Percentiles rank a stretch among this genome's conserved stretches.
phyloP scores from a whole-genome alignment of 2,329 filamentous ascomycete species.

The Colletotrichum noveboracense region DNA sequence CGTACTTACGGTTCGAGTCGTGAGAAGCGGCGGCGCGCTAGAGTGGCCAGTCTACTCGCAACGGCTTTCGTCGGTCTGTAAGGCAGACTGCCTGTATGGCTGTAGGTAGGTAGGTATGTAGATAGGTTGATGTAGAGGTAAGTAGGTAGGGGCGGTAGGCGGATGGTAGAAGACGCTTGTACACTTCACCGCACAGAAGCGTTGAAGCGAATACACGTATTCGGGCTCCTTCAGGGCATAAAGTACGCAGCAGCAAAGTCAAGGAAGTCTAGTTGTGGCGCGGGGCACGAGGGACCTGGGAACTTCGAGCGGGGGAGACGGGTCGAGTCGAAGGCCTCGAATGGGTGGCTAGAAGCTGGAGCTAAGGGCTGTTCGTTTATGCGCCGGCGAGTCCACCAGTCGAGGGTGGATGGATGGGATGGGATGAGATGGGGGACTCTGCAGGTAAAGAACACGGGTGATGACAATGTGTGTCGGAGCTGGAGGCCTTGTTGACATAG shows the following conservation, averaged over 20 bases:
- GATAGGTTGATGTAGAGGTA: background rate
- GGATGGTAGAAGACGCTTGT: background rate
- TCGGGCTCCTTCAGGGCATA: background rate
- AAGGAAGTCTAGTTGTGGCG: slow-evolving; percentile 1
- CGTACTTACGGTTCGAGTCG: background rate
- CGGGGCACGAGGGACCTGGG: slow-evolving; percentile 3
- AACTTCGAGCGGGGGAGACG: background rate
- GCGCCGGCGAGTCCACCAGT: slow-evolving; percentile 4
- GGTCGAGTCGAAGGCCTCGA: background rate
- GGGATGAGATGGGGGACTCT: background rate
- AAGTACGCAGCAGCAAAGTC: background rate
- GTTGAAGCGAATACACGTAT: slow-evolving; percentile 12
- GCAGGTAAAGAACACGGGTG: background rate
- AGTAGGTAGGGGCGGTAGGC: background rate
- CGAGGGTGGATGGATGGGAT: background rate
- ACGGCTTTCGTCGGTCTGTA: background rate
- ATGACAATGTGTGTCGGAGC: background rate
- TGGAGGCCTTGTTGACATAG: background rate
- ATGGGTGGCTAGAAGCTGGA: slow-evolving; percentile 5
- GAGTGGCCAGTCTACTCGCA: background rate
- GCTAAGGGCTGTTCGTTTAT: slow-evolving; percentile 17
- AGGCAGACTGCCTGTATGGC: background rate
- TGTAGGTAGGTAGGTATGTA: background rate
- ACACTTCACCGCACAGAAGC: slow-evolving; percentile 10
- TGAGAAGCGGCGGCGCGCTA: background rate